These are phyloP conservation scores for Tolypocladium cylindrosporum DNA, from an alignment of 2,329 filamentous ascomycete genomes.

Conservation along the genomic window DNA sequence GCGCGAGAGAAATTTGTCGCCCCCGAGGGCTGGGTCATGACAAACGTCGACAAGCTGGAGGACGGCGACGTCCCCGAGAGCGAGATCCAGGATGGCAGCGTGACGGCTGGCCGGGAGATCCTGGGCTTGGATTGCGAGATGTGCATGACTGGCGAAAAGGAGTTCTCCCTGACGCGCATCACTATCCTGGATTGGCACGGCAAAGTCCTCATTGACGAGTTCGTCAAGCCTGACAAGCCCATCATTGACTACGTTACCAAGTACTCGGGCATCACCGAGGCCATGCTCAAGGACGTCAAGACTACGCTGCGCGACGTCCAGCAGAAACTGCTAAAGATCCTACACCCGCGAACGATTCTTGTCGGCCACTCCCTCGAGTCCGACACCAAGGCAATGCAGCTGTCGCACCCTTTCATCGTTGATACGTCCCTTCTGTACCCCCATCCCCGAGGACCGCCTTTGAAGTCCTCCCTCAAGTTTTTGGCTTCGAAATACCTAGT, in stretches of 20 bases:
- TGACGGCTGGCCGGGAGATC: conserved; percentile 72
- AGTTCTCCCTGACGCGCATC: conserved; percentile 79
- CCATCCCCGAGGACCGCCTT: conserved; percentile 77
- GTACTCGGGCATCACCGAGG: conserved; percentile 84
- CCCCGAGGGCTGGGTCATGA: conserved; percentile 76
- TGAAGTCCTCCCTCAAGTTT: conserved; percentile 87
- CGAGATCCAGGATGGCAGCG: conserved; percentile 68
- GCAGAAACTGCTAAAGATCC: conserved; percentile 57
- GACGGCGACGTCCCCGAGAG: conserved; percentile 58
- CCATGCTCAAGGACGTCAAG: conserved; percentile 72
- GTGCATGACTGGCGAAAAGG: conserved; percentile 75
- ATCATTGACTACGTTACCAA: conserved; percentile 88
- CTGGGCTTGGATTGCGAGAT: conserved; percentile 93
- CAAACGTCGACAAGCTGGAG: conserved; percentile 53
- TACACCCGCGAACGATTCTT: conserved; percentile 64
- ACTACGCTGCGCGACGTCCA: conserved; percentile 82
- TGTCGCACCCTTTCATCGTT: conserved; percentile 87
- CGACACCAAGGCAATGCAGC: conserved; percentile 71
- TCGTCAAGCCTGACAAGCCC: conserved; percentile 82
- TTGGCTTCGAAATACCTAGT: conserved; percentile 76
- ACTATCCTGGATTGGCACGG: conserved; percentile 84
- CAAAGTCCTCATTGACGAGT: conserved; percentile 70
- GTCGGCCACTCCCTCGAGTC: conserved; percentile 76
- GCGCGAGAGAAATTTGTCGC: conserved; percentile 43
- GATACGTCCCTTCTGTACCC: conserved; percentile 88